Evolutionary conservation across 371 early-diverging fungal genomes (phyloP), one percentile per base, ranked within the genome.

Genomic region (Lichtheimia ramosa): DNA sequence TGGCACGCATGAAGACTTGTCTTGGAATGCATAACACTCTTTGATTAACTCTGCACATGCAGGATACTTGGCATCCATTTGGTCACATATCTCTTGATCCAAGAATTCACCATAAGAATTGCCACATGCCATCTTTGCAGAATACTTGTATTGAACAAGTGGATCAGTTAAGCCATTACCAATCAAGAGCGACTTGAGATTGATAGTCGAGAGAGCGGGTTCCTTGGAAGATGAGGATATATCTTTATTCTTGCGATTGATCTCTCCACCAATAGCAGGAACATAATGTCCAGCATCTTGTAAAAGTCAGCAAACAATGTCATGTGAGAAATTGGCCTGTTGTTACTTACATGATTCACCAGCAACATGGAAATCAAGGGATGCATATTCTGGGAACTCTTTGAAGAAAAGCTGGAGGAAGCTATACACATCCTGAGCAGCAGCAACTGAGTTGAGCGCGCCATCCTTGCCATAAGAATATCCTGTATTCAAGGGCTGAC

Each of bases 131-230:
- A 93, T 92, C 59, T 89, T 74, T n/a, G 92, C 83, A 69, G 93
- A 96, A 72, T 89, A 93, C 70, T 91, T 83, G 78, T 93, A 96
- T 78, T 97, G 97, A 6, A 85, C 77, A 55, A 90, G 75, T 23
- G 95, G 93, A 63, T 96, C 95, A 2, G 92, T 92, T 64, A 96
- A 72, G 6, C 96, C 98, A 65, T 97, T 97, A 43, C 97, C 97
- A 52, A 96, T 91, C 62, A 91, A 73, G 54, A 96, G 71, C 48
- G 88, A 85, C 54, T 83, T 86, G 54, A 94, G 77, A 66, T 90
- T 89, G 71, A 94, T 83, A 28, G 76, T 69, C 20, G 73, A 8
- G 34, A 34, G 34, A 40, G 73, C 68, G 18, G 76, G 68, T 14
- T 62, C 61, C 10, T 62, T 34, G 34, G 28, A 28, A 3, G 28